Percentiles rank a stretch among this genome's conserved stretches.
phyloP scores from a whole-genome alignment of 768 basidiomycete genomes.

The Tricholoma flavovirens region DNA sequence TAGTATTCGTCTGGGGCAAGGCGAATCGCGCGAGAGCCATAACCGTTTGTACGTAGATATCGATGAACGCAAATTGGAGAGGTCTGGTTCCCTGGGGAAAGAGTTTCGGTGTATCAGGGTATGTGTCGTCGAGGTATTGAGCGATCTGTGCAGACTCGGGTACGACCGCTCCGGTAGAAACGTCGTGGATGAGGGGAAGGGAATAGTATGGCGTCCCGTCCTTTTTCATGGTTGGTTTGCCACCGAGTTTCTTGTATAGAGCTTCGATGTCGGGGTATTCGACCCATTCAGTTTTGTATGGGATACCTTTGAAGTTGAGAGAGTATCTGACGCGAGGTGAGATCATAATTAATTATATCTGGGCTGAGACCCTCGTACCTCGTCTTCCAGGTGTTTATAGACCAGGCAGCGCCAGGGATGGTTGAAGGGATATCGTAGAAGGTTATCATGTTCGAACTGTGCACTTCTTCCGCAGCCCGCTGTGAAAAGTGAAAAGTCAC shows the following conservation, averaged over 20 bases:
- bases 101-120: constrained; percentile 28
- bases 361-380: constrained; percentile 28
- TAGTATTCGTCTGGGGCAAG: constrained; percentile 11
- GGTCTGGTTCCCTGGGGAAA: constrained; percentile 21
- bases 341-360: not conserved
- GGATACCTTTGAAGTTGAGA: constrained; percentile 24
- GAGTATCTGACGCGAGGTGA: constrained; percentile 8
- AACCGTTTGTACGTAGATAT: not conserved
- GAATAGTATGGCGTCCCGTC: constrained; percentile 29
- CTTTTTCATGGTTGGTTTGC: constrained; percentile 19
- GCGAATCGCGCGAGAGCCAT: constrained; percentile 10
- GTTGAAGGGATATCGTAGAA: constrained; percentile 43
- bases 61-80: constrained; percentile 13
- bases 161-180: constrained; percentile 23
- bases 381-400: constrained; percentile 41
- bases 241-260: constrained; percentile 28
- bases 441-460: constrained; percentile 20
- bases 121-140: constrained; percentile 35
- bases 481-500: too few species aligned
- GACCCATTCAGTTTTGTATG: constrained; percentile 34
- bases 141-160: constrained; percentile 35
- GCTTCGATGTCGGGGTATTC: constrained; percentile 34
- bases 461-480: too few species aligned
- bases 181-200: constrained; percentile 35
- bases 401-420: constrained; percentile 27